A percentile compares a stretch with the other conserved stretches of the same genome.
phyloP scores from a whole-genome alignment of 1,284 basidiomycete species.

The Puccinia coronata region DNA sequence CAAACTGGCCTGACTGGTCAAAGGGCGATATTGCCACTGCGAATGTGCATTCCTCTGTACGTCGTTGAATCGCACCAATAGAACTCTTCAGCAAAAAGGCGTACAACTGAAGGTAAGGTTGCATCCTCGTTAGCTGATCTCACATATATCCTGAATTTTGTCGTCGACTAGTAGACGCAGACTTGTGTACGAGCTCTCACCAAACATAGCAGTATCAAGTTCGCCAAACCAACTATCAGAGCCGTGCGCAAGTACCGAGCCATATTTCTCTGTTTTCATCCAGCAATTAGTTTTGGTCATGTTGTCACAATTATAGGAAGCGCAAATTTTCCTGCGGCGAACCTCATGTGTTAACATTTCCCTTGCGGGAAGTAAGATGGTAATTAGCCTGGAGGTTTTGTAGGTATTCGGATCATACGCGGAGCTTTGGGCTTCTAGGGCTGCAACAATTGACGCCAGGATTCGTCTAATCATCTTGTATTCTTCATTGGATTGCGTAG shows the following conservation, averaged over 20 bases:
- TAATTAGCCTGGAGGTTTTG: background rate
- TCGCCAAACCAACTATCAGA: slow-evolving; percentile 29
- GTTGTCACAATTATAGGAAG: background rate
- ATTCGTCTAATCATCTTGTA: slow-evolving; percentile 6
- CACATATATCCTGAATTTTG: too few species aligned
- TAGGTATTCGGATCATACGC: slow-evolving; percentile 12
- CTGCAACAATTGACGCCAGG: background rate
- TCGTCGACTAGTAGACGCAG: background rate
- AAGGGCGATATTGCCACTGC: slow-evolving; percentile 14
- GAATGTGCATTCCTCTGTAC: slow-evolving; percentile 28
- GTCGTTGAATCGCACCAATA: slow-evolving; percentile 10
- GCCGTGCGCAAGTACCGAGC: slow-evolving; percentile 16
- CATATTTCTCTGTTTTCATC: slow-evolving; percentile 6
- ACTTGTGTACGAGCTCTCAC: background rate
- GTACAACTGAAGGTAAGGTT: slow-evolving; percentile 15
- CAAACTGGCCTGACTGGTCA: slow-evolving; percentile 29
- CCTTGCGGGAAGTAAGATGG: slow-evolving; percentile 5
- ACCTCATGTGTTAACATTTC: slow-evolving; percentile 25
- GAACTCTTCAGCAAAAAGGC: slow-evolving; percentile 28
- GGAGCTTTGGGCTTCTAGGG: background rate
- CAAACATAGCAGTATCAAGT: slow-evolving; percentile 35
- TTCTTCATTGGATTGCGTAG: slow-evolving; percentile 20
- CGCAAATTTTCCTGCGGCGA: background rate
- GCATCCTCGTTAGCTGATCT: too few species aligned
- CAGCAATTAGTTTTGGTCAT: background rate